Evolutionary conservation across 2,329 filamentous ascomycete species (phyloP).

Genomic region (Lachnellula hyalina): DNA sequence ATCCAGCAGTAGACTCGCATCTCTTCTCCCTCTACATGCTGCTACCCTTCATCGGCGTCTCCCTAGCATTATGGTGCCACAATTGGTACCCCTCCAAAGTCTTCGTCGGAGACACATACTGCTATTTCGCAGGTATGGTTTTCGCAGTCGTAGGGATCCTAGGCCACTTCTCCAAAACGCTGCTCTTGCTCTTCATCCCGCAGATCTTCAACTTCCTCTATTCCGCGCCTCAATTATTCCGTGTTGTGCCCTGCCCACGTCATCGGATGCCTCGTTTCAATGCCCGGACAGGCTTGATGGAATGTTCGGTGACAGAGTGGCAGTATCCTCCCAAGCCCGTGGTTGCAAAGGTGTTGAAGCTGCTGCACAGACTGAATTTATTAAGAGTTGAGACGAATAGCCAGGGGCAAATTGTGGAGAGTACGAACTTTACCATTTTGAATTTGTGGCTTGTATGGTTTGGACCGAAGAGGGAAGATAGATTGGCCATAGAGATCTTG

Average conservation of each 20-base stretch:
- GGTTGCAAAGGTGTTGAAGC: constrained; percentile 57
- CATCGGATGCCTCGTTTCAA: constrained; percentile 91
- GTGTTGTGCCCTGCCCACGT: constrained; percentile 83
- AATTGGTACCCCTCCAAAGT: constrained; percentile 96
- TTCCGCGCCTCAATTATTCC: constrained; percentile 86
- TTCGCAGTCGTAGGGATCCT: constrained; percentile 96
- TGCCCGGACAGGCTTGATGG: constrained; percentile 73
- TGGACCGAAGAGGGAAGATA: constrained; percentile 83
- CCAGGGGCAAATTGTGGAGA: constrained; percentile 68
- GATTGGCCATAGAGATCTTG: constrained; percentile 73
- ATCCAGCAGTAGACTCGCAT: constrained; percentile 93
- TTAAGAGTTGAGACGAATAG: constrained; percentile 63
- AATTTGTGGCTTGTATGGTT: constrained; percentile 97
- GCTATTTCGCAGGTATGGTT: constrained; percentile 98
- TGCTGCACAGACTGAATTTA: constrained; percentile 64
- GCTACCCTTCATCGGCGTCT: constrained; percentile 90
- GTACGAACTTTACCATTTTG: constrained; percentile 84
- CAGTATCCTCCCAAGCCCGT: constrained; percentile 61
- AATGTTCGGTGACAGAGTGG: constrained; percentile 81
- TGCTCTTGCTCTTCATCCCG: constrained; percentile 83
- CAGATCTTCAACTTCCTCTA: constrained; percentile 98
- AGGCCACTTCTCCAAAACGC: constrained; percentile 96
- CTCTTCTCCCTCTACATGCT: constrained; percentile 94
- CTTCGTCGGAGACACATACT: constrained; percentile 98
- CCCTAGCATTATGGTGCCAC: constrained; percentile 76